These are phyloP conservation scores for Euphrasia arctica DNA, from an alignment of 305 asterid species.

Conservation along the genomic window DNA sequence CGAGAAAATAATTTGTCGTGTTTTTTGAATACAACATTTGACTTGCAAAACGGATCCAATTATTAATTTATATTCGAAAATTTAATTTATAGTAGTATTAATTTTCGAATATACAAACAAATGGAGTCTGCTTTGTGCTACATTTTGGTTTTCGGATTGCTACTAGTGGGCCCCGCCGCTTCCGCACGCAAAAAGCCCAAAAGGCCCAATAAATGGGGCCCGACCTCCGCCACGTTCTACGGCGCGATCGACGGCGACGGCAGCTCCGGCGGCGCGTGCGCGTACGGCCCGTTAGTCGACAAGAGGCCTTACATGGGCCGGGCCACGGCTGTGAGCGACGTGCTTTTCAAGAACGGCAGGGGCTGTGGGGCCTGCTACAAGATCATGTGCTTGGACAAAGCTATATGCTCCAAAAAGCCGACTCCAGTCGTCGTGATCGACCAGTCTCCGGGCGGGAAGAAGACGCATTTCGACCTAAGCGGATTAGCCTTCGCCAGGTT, in stretches of 20 bases:
- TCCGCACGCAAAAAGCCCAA: background rate
- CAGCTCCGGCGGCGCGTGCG: background rate
- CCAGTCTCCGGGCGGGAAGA: background rate
- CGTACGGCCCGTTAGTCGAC: background rate
- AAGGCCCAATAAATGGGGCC: background rate
- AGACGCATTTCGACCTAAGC: background rate
- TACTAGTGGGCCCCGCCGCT: background rate
- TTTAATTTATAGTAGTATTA: too few species aligned
- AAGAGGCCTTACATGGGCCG: background rate
- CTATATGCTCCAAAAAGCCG: background rate
- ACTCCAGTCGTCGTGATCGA: background rate
- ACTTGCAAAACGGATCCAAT: too few species aligned
- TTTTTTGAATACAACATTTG: too few species aligned
- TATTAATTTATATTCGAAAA: too few species aligned
- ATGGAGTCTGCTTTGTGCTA: too few species aligned
- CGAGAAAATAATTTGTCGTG: too few species aligned
- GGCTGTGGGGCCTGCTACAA: constrained; percentile 4
- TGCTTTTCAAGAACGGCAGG: background rate
- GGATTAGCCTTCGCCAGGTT: background rate
- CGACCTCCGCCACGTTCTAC: background rate
- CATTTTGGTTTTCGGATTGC: background rate
- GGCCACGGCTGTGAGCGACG: background rate
- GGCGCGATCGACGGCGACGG: background rate
- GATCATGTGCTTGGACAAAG: background rate
- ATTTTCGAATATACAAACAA: too few species aligned